Conservation (phyloP, 2,329 filamentous ascomycete species). For the Calonectria crousiana region DNA sequence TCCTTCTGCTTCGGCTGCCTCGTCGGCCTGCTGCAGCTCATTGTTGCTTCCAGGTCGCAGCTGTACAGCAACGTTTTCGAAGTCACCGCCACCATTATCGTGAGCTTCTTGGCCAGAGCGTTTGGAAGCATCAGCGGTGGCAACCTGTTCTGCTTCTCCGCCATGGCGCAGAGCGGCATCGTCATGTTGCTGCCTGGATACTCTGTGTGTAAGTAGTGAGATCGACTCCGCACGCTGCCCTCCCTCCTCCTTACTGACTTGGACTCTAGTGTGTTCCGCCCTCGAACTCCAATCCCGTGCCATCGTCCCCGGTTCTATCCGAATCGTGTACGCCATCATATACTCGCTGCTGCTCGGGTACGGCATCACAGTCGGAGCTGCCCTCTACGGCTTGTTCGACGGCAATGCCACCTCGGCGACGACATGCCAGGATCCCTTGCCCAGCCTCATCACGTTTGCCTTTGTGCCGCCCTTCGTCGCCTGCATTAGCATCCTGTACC, state of each 20-base stretch:
- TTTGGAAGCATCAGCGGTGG: slow-evolving; percentile 69
- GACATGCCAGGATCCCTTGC: slow-evolving; percentile 58
- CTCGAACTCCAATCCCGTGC: slow-evolving; percentile 78
- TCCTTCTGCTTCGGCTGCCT: slow-evolving; percentile 78
- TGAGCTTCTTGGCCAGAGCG: slow-evolving; percentile 71
- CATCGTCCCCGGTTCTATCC: slow-evolving; percentile 77
- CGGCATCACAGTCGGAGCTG: slow-evolving; percentile 76
- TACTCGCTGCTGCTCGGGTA: slow-evolving; percentile 81
- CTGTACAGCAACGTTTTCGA: slow-evolving; percentile 77
- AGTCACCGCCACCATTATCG: slow-evolving; percentile 70
- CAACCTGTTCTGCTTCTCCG: slow-evolving; percentile 73
- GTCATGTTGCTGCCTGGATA: slow-evolving; percentile 76
- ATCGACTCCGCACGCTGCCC: no score
- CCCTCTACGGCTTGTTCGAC: slow-evolving; percentile 73
- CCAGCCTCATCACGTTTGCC: slow-evolving; percentile 67
- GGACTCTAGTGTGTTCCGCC: slow-evolving; percentile 53
- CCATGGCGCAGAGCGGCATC: slow-evolving; percentile 73
- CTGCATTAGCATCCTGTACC: slow-evolving; percentile 81
- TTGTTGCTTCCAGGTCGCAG: slow-evolving; percentile 76
- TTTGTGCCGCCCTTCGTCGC: slow-evolving; percentile 82
- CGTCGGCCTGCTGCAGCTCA: slow-evolving; percentile 77
- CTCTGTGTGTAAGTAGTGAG: slow-evolving; percentile 67
- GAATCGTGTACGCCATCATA: slow-evolving; percentile 81
- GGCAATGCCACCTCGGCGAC: slow-evolving; percentile 60
- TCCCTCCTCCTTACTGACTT: neutral